phyloP scores from a whole-genome alignment of 108 stramenopile species.

The Skeletonema potamos region DNA sequence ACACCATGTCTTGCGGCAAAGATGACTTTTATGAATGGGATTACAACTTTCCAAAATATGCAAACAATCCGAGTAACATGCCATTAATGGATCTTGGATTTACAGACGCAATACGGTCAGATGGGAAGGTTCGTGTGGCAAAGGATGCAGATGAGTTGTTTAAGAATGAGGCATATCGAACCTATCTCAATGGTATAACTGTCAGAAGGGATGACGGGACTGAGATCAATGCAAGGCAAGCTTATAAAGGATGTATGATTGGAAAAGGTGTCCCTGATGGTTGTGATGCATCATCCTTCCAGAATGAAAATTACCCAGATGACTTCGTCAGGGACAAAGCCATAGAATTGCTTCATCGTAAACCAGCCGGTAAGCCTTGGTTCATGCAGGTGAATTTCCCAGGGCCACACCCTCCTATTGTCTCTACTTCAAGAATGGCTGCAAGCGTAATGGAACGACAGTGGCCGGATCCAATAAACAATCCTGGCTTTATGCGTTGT shows the following conservation, averaged over 20 bases:
- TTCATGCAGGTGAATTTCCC: constrained; percentile 38
- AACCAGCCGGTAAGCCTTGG: constrained; percentile 15
- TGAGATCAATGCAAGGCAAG: constrained; percentile 13
- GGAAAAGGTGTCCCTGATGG: constrained; percentile 10
- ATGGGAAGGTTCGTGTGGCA: constrained; percentile 21
- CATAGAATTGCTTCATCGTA: constrained; percentile 13
- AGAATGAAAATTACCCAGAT: constrained; percentile 24
- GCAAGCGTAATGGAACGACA: constrained; percentile 2
- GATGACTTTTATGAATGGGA: constrained; percentile 27
- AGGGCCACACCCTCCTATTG: constrained; percentile 27
- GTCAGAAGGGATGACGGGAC: constrained; percentile 12
- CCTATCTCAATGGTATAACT: constrained; percentile 10
- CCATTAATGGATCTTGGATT: constrained; percentile 26
- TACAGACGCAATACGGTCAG: constrained; percentile 12
- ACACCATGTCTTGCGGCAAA: constrained; percentile 29
- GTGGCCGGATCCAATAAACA: constrained; percentile 21
- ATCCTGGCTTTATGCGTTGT: neutral
- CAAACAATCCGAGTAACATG: neutral
- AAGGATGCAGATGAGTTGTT: constrained; percentile 1
- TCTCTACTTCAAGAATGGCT: constrained; percentile 19
- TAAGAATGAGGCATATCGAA: constrained; percentile 27
- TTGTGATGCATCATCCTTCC: constrained; percentile 13
- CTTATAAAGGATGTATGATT: constrained; percentile 10
- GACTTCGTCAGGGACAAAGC: constrained; percentile 25
- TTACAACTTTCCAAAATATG: constrained; percentile 15